Evolutionary conservation across 768 basidiomycete species (phyloP), one percentile per base, ranked within the genome.

Genomic region (Mycena crocata): DNA sequence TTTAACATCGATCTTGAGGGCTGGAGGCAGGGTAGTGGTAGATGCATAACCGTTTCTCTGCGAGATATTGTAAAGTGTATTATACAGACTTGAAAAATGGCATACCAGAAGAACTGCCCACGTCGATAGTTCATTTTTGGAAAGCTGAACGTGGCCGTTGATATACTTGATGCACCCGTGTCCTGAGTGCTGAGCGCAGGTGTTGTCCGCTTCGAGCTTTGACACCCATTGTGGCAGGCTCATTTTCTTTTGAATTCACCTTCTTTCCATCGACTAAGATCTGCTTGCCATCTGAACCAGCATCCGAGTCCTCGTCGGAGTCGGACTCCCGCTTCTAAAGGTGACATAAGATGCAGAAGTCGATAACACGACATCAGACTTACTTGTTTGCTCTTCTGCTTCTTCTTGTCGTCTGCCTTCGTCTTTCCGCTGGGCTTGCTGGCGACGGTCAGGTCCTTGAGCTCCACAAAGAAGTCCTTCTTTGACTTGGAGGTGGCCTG

Each of bases 41-140:
- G 60, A 61, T 19, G 39, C 1, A 34, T 61, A 61, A 15, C 60
- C 60, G 9, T 35, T 61, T 42, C 34, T 5, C 50, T 61, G 50
- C n/a, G 6, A 9, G n/a, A n/a, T n/a, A n/a, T n/a, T n/a, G n/a
- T n/a, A n/a, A 3, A 42, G 24, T 61, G 6, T 24, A 12, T 48
- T 4, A 5, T 5, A 6, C 2, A 2, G 12, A 6, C 10, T 8
- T 13, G 7, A 24, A 12, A 3, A 9, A 9, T 7, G 23, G 12
- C 37, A 2, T 23, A 61, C 60, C 49, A 61, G 1, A 14, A 52
- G 52, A 2, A 61, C 9, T 2, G 60, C n/a, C 60, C 60, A 61
- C 1, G 50, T 21, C 4, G 60, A 23, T 1, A 61, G 40, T 19
- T 61, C 60, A 17, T n/a, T 21, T 21, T 61, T 61, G 15, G 39